Percentiles rank a stretch among this genome's conserved stretches.
Conservation (phyloP, 2,329 filamentous ascomycete species). For the Ascochyta koolunga region DNA sequence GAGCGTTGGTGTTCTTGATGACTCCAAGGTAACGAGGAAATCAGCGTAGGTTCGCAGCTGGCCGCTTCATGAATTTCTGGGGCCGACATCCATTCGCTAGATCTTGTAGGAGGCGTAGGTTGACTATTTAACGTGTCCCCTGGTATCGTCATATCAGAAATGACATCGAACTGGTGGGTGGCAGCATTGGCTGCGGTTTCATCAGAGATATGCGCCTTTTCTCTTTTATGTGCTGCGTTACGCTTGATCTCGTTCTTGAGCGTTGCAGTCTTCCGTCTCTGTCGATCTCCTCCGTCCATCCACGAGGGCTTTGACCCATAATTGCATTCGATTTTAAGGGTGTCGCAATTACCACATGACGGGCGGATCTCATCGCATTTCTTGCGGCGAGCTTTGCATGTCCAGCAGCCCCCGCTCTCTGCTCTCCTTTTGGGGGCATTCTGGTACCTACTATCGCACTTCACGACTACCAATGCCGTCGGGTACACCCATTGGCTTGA, state of each 20-base stretch:
- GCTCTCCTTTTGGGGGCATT: neutral
- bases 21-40: slow-evolving; percentile 8
- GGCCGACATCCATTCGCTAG: neutral
- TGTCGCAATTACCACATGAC: slow-evolving; percentile 16
- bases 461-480: neutral
- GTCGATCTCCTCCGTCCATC: slow-evolving; percentile 20
- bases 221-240: slow-evolving; percentile 15
- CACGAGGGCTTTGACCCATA: slow-evolving; percentile 19
- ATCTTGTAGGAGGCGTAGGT: neutral
- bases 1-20: slow-evolving; percentile 7
- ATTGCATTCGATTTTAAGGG: slow-evolving; percentile 15
- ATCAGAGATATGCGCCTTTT: slow-evolving; percentile 1
- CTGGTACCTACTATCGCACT: neutral
- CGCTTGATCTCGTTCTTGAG: slow-evolving; percentile 21
- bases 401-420: slow-evolving; percentile 24
- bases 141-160: slow-evolving; percentile 1
- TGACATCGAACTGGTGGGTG: slow-evolving; percentile 1
- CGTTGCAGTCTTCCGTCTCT: slow-evolving; percentile 9
- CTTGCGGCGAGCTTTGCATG: slow-evolving; percentile 24
- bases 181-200: neutral
- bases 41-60: neutral
- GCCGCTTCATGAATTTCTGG: neutral
- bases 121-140: neutral
- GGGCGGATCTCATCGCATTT: slow-evolving; percentile 18
- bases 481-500: neutral